These are phyloP conservation scores for Paecilomyces fulvus DNA, from an alignment of 2,329 filamentous ascomycete genomes.

Conservation along the genomic window DNA sequence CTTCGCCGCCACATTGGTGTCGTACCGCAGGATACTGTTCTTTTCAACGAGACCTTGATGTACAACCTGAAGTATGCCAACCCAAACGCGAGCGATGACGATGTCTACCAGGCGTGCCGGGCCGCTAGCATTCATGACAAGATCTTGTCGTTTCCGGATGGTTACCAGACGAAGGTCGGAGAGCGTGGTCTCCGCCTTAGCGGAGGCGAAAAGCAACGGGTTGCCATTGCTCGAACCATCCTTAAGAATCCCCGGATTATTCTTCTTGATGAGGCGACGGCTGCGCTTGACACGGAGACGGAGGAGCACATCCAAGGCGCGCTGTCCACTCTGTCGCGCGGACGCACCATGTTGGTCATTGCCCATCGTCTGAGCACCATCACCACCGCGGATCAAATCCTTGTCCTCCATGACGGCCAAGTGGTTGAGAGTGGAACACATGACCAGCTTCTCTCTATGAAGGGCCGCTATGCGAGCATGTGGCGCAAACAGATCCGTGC, in stretches of 20 bases:
- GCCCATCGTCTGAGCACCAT: slow-evolving; percentile 83
- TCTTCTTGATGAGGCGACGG: slow-evolving; percentile 87
- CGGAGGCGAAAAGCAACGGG: slow-evolving; percentile 86
- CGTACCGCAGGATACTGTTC: slow-evolving; percentile 89
- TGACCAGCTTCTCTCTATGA: slow-evolving; percentile 60
- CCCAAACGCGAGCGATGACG: slow-evolving; percentile 67
- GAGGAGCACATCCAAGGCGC: slow-evolving; percentile 90
- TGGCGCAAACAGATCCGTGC: slow-evolving; percentile 84
- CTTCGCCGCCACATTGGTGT: slow-evolving; percentile 85
- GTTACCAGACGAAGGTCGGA: slow-evolving; percentile 82
- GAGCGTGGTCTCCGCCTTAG: slow-evolving; percentile 80
- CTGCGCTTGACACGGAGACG: slow-evolving; percentile 82
- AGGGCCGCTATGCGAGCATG: slow-evolving; percentile 72
- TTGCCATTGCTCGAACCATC: slow-evolving; percentile 87
- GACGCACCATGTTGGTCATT: slow-evolving; percentile 90
- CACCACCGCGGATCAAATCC: slow-evolving; percentile 75
- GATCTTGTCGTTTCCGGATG: slow-evolving; percentile 79
- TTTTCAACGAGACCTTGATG: slow-evolving; percentile 93
- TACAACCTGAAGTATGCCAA: slow-evolving; percentile 91
- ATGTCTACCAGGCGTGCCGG: slow-evolving; percentile 72
- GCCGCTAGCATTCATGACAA: slow-evolving; percentile 90
- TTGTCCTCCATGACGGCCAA: slow-evolving; percentile 67
- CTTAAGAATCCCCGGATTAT: slow-evolving; percentile 88
- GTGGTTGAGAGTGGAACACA: slow-evolving; percentile 74
- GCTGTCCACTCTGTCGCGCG: slow-evolving; percentile 69